A percentile compares a stretch with the other conserved stretches of the same genome.
These are phyloP conservation scores for Trichoderma sp. DNA, from an alignment of 2,329 filamentous ascomycete species.

Conservation along the genomic window DNA sequence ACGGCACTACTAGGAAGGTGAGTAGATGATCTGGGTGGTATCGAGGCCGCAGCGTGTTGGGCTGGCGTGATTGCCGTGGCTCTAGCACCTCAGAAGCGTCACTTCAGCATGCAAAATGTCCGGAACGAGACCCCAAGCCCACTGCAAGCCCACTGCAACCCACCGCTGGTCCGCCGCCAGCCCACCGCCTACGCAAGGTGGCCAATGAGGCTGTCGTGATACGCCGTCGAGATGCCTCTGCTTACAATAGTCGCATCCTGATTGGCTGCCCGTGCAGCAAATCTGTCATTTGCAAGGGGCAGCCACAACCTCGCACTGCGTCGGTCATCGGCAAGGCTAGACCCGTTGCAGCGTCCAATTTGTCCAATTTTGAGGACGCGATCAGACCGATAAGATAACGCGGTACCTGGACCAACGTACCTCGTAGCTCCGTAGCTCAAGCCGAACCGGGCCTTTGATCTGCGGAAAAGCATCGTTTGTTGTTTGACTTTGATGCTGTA, in stretches of 20 bases:
- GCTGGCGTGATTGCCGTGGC: slow-evolving; percentile 2
- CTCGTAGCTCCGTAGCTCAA: background rate
- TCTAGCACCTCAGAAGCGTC: slow-evolving; percentile 1
- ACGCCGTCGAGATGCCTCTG: background rate
- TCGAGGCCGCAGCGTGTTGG: slow-evolving; percentile 1
- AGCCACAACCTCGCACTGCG: slow-evolving; percentile 15
- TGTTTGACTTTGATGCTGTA: background rate
- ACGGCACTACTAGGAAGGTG: background rate
- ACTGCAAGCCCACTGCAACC: slow-evolving; percentile 13
- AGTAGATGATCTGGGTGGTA: background rate
- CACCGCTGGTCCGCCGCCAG: background rate
- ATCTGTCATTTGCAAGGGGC: slow-evolving; percentile 22
- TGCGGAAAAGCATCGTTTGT: background rate
- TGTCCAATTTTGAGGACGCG: background rate
- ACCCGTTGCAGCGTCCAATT: slow-evolving; percentile 19
- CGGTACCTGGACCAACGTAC: background rate
- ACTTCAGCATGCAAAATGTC: slow-evolving; percentile 19
- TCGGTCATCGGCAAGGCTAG: slow-evolving; percentile 29
- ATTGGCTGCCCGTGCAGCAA: background rate
- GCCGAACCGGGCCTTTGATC: background rate
- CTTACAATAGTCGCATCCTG: slow-evolving; percentile 22
- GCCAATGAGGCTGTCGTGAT: slow-evolving; percentile 14
- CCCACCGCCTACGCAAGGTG: background rate
- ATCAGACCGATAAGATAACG: slow-evolving; percentile 21
- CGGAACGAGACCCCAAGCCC: background rate